Evolutionary conservation across 208 protist species (phyloP).

Genomic region (Crithidia bombi): DNA sequence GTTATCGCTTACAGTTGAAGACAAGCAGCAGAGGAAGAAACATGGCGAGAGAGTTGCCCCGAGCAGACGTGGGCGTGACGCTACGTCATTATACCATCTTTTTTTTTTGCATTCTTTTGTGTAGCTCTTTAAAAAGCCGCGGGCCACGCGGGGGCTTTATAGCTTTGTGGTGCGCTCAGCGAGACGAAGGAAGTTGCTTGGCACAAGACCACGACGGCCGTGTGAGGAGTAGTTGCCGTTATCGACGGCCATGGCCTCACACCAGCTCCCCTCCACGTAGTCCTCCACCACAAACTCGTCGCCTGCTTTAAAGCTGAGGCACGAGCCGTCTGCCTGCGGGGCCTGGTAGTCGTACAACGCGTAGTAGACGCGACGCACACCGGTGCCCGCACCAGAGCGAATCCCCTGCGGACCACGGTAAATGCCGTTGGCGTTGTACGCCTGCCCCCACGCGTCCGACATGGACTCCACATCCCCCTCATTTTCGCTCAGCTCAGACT

Average conservation of each 20-base stretch:
- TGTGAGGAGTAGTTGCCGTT: conserved; percentile 26
- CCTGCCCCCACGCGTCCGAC: conserved; percentile 26
- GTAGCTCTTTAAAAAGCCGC: too few relatives aligned
- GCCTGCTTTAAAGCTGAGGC: conserved; percentile 74
- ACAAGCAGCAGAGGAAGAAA: conserved; percentile 12
- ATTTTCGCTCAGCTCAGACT: conserved; percentile 60
- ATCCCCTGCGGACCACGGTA: conserved; percentile 26
- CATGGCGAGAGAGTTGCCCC: not conserved
- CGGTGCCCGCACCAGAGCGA: conserved; percentile 4
- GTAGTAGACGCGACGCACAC: conserved; percentile 52
- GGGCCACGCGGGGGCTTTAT: too few relatives aligned
- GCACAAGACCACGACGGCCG: conserved; percentile 50
- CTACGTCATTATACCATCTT: not conserved
- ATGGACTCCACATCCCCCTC: conserved; percentile 25
- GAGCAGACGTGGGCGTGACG: not conserved
- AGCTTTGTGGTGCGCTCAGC: conserved; percentile 58
- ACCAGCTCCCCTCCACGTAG: conserved; percentile 73
- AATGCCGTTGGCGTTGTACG: conserved; percentile 4
- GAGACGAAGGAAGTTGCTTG: conserved; percentile 78
- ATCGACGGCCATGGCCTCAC: conserved; percentile 50
- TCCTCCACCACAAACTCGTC: conserved; percentile 84
- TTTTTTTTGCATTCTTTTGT: conserved; percentile 5
- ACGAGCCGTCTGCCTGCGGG: conserved; percentile 38
- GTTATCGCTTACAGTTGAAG: not conserved
- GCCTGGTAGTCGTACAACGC: conserved; percentile 76